Evolutionary conservation across 225 moss, liverwort and hornwort species (phyloP).

Genomic region (Anthoceros angustus): DNA sequence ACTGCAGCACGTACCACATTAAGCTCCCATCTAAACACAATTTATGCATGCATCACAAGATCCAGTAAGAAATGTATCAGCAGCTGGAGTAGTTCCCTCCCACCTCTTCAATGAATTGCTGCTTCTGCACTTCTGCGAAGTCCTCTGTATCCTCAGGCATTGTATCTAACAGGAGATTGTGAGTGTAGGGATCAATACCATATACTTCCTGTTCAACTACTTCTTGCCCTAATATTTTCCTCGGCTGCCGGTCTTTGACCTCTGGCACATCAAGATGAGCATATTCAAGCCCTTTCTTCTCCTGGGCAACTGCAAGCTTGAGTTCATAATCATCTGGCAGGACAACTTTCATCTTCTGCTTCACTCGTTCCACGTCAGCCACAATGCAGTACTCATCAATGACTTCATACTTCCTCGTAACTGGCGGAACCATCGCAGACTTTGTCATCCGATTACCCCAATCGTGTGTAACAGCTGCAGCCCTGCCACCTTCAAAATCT

Average conservation of each 20-base stretch:
- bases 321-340: conserved; percentile 64
- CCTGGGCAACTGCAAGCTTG: conserved; percentile 49
- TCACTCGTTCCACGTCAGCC: conserved; percentile 59
- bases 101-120: conserved; percentile 97
- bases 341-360: conserved; percentile 73
- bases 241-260: conserved; percentile 58
- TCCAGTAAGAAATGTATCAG: background rate
- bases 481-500: conserved; percentile 49
- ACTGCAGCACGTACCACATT: too few species aligned
- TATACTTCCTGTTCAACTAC: conserved; percentile 96
- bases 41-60: background rate
- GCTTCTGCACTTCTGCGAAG: conserved; percentile 57
- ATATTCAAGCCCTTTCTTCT: conserved; percentile 52
- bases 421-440: conserved; percentile 97
- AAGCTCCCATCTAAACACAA: too few species aligned
- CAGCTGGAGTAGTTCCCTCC: background rate
- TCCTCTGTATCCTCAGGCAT: conserved; percentile 57
- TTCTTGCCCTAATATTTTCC: conserved; percentile 84
- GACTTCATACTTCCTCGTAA: conserved; percentile 88
- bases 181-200: conserved; percentile 91
- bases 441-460: conserved; percentile 99
- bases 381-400: conserved; percentile 92
- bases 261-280: conserved; percentile 90
- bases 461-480: conserved; percentile 34
- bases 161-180: conserved; percentile 76